phyloP scores from a whole-genome alignment of 805 yeast genomes.

The Candida loeiensis region DNA sequence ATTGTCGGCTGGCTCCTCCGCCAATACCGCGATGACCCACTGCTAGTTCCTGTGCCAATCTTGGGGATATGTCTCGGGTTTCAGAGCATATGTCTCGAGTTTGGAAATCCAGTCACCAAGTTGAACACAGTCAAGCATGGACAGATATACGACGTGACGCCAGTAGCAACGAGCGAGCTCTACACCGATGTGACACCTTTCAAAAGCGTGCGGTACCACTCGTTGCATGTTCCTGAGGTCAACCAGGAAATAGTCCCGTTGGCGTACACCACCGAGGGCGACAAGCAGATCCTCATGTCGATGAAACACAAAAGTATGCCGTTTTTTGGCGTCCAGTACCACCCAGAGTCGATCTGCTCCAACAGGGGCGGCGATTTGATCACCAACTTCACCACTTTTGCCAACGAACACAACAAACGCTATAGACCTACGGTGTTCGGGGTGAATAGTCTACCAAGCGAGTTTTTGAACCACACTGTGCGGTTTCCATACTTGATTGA shows the following conservation, averaged over 20 bases:
- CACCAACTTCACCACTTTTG: slow-evolving; percentile 56
- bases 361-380: slow-evolving; percentile 57
- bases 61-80: slow-evolving; percentile 93
- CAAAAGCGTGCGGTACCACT: slow-evolving; percentile 84
- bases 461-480: slow-evolving; percentile 19
- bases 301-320: slow-evolving; percentile 60
- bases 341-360: slow-evolving; percentile 93
- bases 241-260: slow-evolving; percentile 47
- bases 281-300: slow-evolving; percentile 65
- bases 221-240: slow-evolving; percentile 53
- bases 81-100: slow-evolving; percentile 68
- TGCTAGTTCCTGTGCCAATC: slow-evolving; percentile 48
- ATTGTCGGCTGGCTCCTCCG: slow-evolving; percentile 58
- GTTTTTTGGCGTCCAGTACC: slow-evolving; percentile 92
- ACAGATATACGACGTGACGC: slow-evolving; percentile 58
- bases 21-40: slow-evolving; percentile 14
- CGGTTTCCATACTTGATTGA: slow-evolving; percentile 18
- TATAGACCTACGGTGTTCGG: slow-evolving; percentile 14
- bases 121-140: slow-evolving; percentile 76
- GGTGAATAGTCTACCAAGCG: slow-evolving; percentile 6
- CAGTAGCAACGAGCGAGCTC: slow-evolving; percentile 33
- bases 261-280: slow-evolving; percentile 54
- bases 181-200: slow-evolving; percentile 36
- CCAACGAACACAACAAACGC: slow-evolving; percentile 30
- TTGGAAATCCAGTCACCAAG: slow-evolving; percentile 54